Evolutionary conservation across 768 basidiomycete genomes (phyloP), one percentile per base, ranked within the genome.

Genomic region (Chalciporus piperatus): DNA sequence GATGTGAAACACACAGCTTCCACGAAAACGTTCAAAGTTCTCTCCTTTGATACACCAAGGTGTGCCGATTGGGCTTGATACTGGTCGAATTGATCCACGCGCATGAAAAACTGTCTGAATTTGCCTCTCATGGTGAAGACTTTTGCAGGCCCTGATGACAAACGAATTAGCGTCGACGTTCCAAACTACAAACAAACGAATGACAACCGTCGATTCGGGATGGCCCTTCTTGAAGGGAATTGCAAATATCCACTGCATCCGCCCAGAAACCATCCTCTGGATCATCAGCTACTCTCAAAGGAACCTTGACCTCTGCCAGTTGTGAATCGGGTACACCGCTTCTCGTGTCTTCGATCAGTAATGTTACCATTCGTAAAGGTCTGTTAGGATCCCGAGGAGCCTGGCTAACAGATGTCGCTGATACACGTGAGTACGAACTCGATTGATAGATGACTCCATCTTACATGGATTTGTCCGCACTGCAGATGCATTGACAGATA

Each of bases 31-130:
- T 77, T 74, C 23, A 89, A 50, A 0, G 83, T 84, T 55, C 78
- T 74, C 22, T 84, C 75, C 33, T 72, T 68, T 22, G 74, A 70
- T 14, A 88, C 72, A 14, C 75, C 71, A 14, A 89, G 69, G 59
- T 87, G 82, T n/a, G 80, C 79, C 4, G 80, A 72, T 22, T 72
- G 72, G 53, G 69, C 79, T 17, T 81, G 74, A 45, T 80, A 74
- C 23, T 67, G 70, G 58, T 82, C 69, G 16, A 79, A 74, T 27
- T 74, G 72, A 9, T 77, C 73, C 23, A 89, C 75, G 27, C 84
- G 79, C 60, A 89, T 72, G 59, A 89, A 81, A 47, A 82, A 74
- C 59, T 89, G 87, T 45, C 81, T 76, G 64, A 83, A 89, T 68
- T 78, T 80, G 27, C 85, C 85, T 23, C 87, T 79, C 64, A 80